Percentiles rank a stretch among this genome's conserved stretches.
Evolutionary conservation across 2,329 filamentous ascomycete species (phyloP).

Genomic region (Thermothelomyces thermophilus): DNA sequence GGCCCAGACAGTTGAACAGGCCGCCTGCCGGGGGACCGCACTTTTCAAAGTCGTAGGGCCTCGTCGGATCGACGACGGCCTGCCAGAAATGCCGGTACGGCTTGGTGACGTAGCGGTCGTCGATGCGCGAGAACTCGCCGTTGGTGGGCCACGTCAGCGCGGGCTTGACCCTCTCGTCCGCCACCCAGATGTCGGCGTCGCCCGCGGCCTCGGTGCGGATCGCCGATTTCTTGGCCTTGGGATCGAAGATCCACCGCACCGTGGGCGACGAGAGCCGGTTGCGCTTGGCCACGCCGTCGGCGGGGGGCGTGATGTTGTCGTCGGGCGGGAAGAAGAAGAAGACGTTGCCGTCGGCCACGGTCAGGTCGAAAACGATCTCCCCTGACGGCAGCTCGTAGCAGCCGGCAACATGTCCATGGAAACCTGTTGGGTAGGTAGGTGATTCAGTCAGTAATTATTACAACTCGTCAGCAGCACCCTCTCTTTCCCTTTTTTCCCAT

Average conservation of each 20-base stretch:
- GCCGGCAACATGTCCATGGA: slow-evolving; percentile 42
- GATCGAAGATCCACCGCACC: slow-evolving; percentile 36
- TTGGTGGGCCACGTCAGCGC: slow-evolving; percentile 35
- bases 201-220: slow-evolving; percentile 7
- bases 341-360: slow-evolving; percentile 39
- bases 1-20: slow-evolving; percentile 42
- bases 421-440: no score
- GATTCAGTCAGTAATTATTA: no score
- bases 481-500: no score
- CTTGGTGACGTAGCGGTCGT: slow-evolving; percentile 40
- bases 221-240: slow-evolving; percentile 26
- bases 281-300: slow-evolving; percentile 24
- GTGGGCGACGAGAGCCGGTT: slow-evolving; percentile 36
- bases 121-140: slow-evolving; percentile 45
- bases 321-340: slow-evolving; percentile 41
- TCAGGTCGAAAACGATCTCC: slow-evolving; percentile 39
- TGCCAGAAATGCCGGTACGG: slow-evolving; percentile 43
- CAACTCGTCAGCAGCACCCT: no score
- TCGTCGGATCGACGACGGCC: slow-evolving; percentile 31
- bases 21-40: slow-evolving; percentile 39
- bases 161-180: slow-evolving; percentile 34
- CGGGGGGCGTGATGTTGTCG: slow-evolving; percentile 23
- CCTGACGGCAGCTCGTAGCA: slow-evolving; percentile 43
- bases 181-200: slow-evolving; percentile 17
- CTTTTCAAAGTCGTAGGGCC: slow-evolving; percentile 38